Conservation (phyloP, 768 basidiomycete genomes). For the Leucosporidium yakuticum region DNA sequence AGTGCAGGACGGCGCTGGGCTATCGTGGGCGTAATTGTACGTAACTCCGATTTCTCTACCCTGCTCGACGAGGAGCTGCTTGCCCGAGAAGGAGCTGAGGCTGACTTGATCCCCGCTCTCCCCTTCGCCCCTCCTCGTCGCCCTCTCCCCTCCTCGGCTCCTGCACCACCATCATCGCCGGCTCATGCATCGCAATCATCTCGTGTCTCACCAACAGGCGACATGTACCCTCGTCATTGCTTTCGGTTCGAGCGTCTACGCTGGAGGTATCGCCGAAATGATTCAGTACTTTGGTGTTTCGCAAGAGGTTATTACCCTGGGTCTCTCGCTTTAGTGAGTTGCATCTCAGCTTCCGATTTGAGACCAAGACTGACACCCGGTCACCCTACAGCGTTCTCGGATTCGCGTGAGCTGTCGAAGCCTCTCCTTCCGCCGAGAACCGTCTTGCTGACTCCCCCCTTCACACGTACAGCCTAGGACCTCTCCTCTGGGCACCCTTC, state of each 20-base stretch:
- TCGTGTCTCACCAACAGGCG: too few relatives aligned
- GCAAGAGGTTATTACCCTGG: not conserved
- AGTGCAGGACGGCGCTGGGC: not conserved
- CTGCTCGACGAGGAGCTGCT: too few relatives aligned
- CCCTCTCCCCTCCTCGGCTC: too few relatives aligned
- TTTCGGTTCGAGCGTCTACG: not conserved
- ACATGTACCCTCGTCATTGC: not conserved
- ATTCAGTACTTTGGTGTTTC: not conserved
- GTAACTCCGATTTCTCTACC: not conserved
- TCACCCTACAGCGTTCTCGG: not conserved
- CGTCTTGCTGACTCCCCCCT: not conserved
- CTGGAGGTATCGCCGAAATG: not conserved
- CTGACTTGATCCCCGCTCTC: too few relatives aligned
- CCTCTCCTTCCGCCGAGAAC: too few relatives aligned
- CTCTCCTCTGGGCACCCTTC: constrained; percentile 25
- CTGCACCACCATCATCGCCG: too few relatives aligned
- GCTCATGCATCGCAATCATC: too few relatives aligned
- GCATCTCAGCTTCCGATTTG: too few relatives aligned
- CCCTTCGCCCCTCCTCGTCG: too few relatives aligned
- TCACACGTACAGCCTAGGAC: not conserved
- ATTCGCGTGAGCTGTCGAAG: not conserved
- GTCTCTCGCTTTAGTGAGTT: not conserved
- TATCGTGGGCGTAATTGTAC: not conserved
- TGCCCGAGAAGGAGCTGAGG: not conserved
- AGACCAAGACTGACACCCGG: not conserved